These are phyloP conservation scores for Colletotrichum falcatum DNA, from an alignment of 2,329 filamentous ascomycete genomes.

Conservation along the genomic window DNA sequence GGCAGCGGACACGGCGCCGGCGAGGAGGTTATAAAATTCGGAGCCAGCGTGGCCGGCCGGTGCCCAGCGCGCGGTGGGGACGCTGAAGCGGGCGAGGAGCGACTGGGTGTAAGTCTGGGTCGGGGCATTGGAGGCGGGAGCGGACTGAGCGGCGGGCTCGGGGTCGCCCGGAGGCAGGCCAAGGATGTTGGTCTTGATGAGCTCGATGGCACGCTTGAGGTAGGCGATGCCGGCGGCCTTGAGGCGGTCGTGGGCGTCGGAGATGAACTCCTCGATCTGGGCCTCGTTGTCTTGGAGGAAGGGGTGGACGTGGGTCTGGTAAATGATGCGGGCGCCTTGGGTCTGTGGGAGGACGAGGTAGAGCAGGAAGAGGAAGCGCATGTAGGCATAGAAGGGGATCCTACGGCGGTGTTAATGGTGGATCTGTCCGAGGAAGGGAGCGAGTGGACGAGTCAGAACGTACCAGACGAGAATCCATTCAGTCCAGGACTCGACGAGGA, in stretches of 20 bases:
- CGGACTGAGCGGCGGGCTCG: conserved; percentile 50
- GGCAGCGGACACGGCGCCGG: conserved; percentile 77
- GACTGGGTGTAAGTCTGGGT: conserved; percentile 78
- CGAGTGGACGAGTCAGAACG: conserved; percentile 41
- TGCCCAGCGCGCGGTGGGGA: conserved; percentile 76
- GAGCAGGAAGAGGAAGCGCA: conserved; percentile 86
- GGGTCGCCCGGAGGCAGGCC: conserved; percentile 73
- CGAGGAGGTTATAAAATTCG: conserved; percentile 84
- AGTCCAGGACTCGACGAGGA: conserved; percentile 88
- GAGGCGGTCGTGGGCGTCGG: conserved; percentile 80
- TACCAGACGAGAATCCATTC: conserved; percentile 88
- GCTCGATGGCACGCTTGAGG: conserved; percentile 76
- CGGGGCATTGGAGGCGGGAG: conserved; percentile 56
- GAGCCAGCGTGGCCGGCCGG: conserved; percentile 59
- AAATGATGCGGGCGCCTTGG: conserved; percentile 90
- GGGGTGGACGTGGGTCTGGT: conserved; percentile 86
- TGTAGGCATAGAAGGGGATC: conserved; percentile 94
- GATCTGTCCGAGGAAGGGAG: background rate
- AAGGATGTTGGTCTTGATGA: conserved; percentile 81
- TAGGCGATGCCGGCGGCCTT: conserved; percentile 82
- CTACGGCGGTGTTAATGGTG: conserved; percentile 51
- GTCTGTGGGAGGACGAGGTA: conserved; percentile 98
- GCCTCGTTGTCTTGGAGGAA: conserved; percentile 89
- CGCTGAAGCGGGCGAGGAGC: conserved; percentile 86
- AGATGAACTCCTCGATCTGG: conserved; percentile 92